A percentile compares a stretch with the other conserved stretches of the same genome.
Conservation (phyloP, 108 stramenopile genomes). For the Nitzschia sp. region DNA sequence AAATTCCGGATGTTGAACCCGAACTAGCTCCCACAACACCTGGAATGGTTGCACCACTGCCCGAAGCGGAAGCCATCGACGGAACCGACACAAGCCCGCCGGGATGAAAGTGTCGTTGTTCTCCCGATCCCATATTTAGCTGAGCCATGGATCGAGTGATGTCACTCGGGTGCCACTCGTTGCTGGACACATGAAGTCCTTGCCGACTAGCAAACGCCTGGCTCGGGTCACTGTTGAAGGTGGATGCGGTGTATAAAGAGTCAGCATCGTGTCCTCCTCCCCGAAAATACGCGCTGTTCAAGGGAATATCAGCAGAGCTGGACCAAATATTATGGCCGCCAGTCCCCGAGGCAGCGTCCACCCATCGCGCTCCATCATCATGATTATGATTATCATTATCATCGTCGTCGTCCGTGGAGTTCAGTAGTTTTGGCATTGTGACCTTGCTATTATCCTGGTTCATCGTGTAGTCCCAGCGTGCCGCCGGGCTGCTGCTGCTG, state of each 20-base stretch:
- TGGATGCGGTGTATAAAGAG: not conserved
- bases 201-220: not conserved
- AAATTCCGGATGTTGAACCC: constrained; percentile 19
- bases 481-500: not conserved
- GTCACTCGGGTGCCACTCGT: too few relatives aligned
- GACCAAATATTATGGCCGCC: constrained; percentile 1
- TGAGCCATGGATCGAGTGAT: not conserved
- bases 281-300: not conserved
- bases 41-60: constrained; percentile 13
- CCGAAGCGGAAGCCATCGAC: not conserved
- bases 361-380: not conserved
- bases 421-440: too few relatives aligned
- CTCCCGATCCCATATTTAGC: not conserved
- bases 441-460: too few relatives aligned
- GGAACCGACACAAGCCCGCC: not conserved
- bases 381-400: not conserved
- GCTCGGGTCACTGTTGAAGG: not conserved
- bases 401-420: not conserved
- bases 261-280: not conserved
- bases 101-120: not conserved
- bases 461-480: not conserved
- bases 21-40: constrained; percentile 31
- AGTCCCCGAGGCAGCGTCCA: not conserved
- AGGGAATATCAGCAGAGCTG: not conserved
- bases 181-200: too few relatives aligned